These are phyloP conservation scores for Magnusiomyces tetraspermus DNA, from an alignment of 1,139 yeast genomes.

Conservation along the genomic window DNA sequence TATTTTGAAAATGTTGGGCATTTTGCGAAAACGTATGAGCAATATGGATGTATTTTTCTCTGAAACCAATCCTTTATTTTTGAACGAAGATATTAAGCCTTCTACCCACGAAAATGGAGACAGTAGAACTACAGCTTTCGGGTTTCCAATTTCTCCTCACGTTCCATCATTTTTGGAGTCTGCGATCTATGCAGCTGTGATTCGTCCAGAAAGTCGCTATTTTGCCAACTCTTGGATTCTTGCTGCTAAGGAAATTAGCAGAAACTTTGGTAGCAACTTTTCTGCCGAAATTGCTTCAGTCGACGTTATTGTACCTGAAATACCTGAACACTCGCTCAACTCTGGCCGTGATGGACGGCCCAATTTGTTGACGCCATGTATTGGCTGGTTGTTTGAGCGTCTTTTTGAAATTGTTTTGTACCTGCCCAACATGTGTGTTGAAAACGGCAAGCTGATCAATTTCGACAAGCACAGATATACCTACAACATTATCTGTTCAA, in stretches of 20 bases:
- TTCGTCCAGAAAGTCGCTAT: slow-evolving; percentile 70
- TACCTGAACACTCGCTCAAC: slow-evolving; percentile 17
- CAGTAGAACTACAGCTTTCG: neutral
- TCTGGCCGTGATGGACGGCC: slow-evolving; percentile 20
- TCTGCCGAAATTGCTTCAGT: slow-evolving; percentile 15
- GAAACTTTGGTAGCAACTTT: slow-evolving; percentile 18
- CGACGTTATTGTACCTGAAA: slow-evolving; percentile 36
- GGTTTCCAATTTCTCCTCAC: slow-evolving; percentile 38
- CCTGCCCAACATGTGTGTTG: slow-evolving; percentile 57
- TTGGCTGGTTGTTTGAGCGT: slow-evolving; percentile 67
- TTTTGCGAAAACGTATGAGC: slow-evolving; percentile 61
- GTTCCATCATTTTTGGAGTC: slow-evolving; percentile 84
- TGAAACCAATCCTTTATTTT: slow-evolving; percentile 22
- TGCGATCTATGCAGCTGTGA: slow-evolving; percentile 63
- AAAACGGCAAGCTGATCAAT: slow-evolving; percentile 48
- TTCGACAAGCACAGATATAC: slow-evolving; percentile 62
- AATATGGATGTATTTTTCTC: slow-evolving; percentile 47
- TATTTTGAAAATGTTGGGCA: slow-evolving; percentile 55
- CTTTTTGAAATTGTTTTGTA: slow-evolving; percentile 56
- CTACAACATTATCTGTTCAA: slow-evolving; percentile 44
- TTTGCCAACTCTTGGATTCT: slow-evolving; percentile 61
- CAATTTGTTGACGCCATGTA: slow-evolving; percentile 53
- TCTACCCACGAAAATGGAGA: neutral
- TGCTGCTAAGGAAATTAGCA: slow-evolving; percentile 37
- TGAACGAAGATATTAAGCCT: slow-evolving; percentile 13